Conservation (phyloP, 164 flowering plant genomes). For the Liquidambar formosana region DNA sequence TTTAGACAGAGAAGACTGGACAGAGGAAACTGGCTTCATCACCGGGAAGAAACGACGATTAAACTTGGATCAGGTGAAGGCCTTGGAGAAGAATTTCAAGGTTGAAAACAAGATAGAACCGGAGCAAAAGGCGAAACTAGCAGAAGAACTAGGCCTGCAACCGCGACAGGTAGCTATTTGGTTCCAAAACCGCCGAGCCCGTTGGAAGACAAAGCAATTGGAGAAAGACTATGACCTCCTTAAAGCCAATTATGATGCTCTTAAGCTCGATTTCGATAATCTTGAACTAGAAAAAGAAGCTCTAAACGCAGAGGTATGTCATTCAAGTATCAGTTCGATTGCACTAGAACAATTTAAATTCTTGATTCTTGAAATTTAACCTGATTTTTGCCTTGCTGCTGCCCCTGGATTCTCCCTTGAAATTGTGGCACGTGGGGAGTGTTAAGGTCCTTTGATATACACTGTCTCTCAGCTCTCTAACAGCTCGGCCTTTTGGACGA, state of each 20-base stretch:
- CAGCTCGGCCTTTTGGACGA: too few relatives aligned
- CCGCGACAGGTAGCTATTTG: conserved; percentile 42
- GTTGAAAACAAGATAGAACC: conserved; percentile 42
- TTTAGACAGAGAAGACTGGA: conserved; percentile 27
- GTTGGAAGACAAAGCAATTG: conserved; percentile 39
- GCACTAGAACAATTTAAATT: too few relatives aligned
- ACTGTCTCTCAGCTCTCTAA: too few relatives aligned
- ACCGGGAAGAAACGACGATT: conserved; percentile 31
- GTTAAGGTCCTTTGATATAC: too few relatives aligned
- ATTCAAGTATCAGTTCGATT: too few relatives aligned
- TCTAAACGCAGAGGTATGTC: conserved; percentile 25
- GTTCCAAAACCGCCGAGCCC: conserved; percentile 47
- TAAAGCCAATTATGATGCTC: conserved; percentile 29
- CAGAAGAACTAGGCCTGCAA: conserved; percentile 36
- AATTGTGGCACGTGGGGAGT: too few relatives aligned
- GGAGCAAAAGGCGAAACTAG: conserved; percentile 28
- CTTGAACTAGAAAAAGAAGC: conserved; percentile 29
- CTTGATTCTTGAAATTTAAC: neutral
- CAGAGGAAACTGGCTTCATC: conserved; percentile 8
- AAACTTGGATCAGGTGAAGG: conserved; percentile 36
- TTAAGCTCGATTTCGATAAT: conserved; percentile 18
- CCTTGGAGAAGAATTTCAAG: conserved; percentile 39
- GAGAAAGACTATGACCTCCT: conserved; percentile 31
- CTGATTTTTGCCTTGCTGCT: too few relatives aligned
- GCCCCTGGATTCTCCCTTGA: too few relatives aligned